Percentiles rank a stretch among this genome's conserved stretches.
Evolutionary conservation across 2,329 filamentous ascomycete genomes (phyloP).

Genomic region (Leptographium radiaticola): DNA sequence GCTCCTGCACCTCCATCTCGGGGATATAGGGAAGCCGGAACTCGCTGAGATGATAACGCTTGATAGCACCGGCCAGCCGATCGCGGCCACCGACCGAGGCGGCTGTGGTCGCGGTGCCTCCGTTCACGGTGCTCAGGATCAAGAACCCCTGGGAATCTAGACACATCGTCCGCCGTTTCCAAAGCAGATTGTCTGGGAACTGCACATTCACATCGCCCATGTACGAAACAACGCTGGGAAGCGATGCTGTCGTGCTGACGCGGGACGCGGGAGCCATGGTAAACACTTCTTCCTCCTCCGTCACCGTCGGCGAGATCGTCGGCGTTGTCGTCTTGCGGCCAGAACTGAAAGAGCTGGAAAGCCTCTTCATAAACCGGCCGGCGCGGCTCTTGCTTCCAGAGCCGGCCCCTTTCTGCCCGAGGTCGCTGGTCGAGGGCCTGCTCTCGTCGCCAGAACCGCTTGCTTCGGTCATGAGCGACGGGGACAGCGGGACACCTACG

Average conservation of each 20-base stretch:
- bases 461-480: conserved; percentile 29
- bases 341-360: conserved; percentile 39
- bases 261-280: conserved; percentile 7
- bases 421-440: conserved; percentile 25
- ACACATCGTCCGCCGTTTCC: conserved; percentile 85
- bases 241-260: conserved; percentile 11
- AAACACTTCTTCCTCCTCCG: conserved; percentile 30
- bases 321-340: conserved; percentile 32
- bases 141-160: conserved; percentile 76
- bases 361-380: conserved; percentile 43
- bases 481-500: conserved; percentile 21
- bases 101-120: conserved; percentile 24
- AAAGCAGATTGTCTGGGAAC: conserved; percentile 88
- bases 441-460: conserved; percentile 34
- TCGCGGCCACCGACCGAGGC: conserved; percentile 32
- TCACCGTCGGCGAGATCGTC: conserved; percentile 35
- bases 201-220: conserved; percentile 92
- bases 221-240: conserved; percentile 42
- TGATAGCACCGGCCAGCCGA: conserved; percentile 35
- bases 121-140: conserved; percentile 59
- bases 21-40: conserved; percentile 70
- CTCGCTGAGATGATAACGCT: conserved; percentile 76
- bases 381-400: conserved; percentile 30
- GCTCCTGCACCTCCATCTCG: conserved; percentile 82
- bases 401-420: conserved; percentile 18